Evolutionary conservation across 2,329 filamentous ascomycete genomes (phyloP), one percentile per base, ranked within the genome.

Genomic region (Coniochaeta sp.): DNA sequence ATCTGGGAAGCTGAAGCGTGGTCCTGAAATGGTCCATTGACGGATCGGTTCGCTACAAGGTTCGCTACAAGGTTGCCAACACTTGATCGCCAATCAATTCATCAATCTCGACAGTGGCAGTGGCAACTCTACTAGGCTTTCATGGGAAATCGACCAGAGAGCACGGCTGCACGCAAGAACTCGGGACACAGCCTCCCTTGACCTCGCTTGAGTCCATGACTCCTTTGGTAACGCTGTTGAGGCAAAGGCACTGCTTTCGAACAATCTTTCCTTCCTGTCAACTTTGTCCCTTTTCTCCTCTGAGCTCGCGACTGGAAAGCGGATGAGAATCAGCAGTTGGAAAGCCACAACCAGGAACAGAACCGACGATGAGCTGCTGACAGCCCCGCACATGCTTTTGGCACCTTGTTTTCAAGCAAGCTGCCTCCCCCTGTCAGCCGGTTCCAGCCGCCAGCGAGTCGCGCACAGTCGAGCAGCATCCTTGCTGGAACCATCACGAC

Each of bases 61-160:
- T 12, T 47, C 43, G 43, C 22, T 55, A 19, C 52, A 36, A 55
- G 52, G 52, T 36, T 28, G 52, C 19, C 31, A 28, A n/a, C 52
- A n/a, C 52, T 19, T 57, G 8, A 34, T 22, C 54, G 31, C 54
- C 54, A 57, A 57, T 57, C 52, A 56, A 54, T n/a, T 11, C 34
- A 22, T 57, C 43, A 19, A 12, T 36, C 31, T 34, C 54, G 31
- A 57, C 28, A 22, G 54, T 38, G 28, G 31, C 33, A 34, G 54
- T 57, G 54, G 54, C 54, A 57, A 57, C 24, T 38, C 31, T 34
- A 22, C 31, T 31, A 57, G 54, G 54, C 54, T 57, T 57, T 34
- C 38, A 17, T 26, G 19, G 54, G 12, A 34, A 11, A 2, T 26
- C 34, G 54, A 36, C 17, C 54, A 57, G 54, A 12, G 31, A n/a